phyloP scores from a whole-genome alignment of 1,284 basidiomycete genomes.

The Sanguinoderma infundibulare region DNA sequence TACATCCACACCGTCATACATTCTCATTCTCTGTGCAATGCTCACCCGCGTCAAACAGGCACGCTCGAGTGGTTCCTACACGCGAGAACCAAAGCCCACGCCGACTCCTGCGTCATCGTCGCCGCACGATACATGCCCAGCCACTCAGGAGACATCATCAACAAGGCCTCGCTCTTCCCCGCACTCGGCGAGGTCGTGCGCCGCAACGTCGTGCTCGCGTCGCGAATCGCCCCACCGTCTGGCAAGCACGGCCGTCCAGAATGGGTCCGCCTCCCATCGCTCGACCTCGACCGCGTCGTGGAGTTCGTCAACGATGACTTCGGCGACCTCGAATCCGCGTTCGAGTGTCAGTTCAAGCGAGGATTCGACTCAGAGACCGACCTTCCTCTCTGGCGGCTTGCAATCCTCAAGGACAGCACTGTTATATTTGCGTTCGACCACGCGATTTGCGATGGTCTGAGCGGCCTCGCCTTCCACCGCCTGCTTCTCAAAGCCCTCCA shows the following conservation, averaged over 20 bases:
- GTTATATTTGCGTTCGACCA: constrained; percentile 45
- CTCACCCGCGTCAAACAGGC: neutral
- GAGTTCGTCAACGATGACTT: constrained; percentile 32
- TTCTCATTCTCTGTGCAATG: neutral
- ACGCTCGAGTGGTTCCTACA: neutral
- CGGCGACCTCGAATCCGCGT: constrained; percentile 24
- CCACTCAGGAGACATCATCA: constrained; percentile 1
- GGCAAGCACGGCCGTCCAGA: constrained; percentile 11
- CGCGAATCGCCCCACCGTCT: constrained; percentile 24
- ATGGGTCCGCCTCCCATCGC: constrained; percentile 34
- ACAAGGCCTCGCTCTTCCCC: constrained; percentile 31
- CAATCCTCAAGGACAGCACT: constrained; percentile 36
- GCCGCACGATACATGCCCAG: neutral
- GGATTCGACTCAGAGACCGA: constrained; percentile 33
- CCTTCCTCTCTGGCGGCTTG: constrained; percentile 44
- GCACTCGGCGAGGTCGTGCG: constrained; percentile 39
- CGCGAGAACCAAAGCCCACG: neutral
- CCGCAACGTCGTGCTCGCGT: constrained; percentile 34
- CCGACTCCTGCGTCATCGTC: neutral
- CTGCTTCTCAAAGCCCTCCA: constrained; percentile 39
- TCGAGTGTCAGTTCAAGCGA: constrained; percentile 35
- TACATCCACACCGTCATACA: neutral
- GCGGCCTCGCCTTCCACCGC: constrained; percentile 44
- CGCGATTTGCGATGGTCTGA: constrained; percentile 44
- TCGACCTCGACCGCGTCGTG: constrained; percentile 39